phyloP scores from a whole-genome alignment of 345 rosid genomes.

The Jatropha curcas region DNA sequence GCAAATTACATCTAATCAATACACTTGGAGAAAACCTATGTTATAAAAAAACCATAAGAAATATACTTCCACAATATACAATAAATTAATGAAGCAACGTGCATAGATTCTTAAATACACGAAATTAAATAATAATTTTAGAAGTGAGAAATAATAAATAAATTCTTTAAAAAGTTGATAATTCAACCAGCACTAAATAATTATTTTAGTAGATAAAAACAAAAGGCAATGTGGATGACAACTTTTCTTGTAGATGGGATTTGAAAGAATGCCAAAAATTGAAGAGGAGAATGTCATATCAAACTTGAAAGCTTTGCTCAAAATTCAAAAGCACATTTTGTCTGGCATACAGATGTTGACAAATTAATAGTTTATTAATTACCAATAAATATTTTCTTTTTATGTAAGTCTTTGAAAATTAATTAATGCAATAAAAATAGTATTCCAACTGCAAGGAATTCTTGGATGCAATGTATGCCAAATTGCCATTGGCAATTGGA shows the following conservation, averaged over 20 bases:
- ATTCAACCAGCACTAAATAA: neutral
- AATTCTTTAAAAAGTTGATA: too few relatives aligned
- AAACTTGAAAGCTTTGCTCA: neutral
- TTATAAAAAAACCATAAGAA: too few relatives aligned
- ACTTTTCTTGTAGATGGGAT: slow-evolving; percentile 1
- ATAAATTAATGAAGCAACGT: too few relatives aligned
- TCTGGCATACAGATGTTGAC: neutral
- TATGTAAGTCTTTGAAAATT: slow-evolving; percentile 8
- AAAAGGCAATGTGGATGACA: neutral
- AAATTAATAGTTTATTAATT: too few relatives aligned
- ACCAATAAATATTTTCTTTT: too few relatives aligned
- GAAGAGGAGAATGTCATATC: slow-evolving; percentile 5
- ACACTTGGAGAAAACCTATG: too few relatives aligned
- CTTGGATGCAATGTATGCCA: neutral
- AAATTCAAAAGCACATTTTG: neutral
- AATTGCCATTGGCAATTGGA: too few relatives aligned
- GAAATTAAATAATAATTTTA: too few relatives aligned
- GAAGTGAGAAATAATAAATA: too few relatives aligned
- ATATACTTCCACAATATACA: too few relatives aligned
- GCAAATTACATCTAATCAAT: too few relatives aligned
- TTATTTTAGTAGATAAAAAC: neutral
- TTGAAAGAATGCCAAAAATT: neutral
- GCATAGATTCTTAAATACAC: too few relatives aligned
- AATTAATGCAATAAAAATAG: neutral
- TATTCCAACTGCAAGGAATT: neutral